phyloP scores from a whole-genome alignment of 129 eudicot species.

The Gnaphalium uliginosum region DNA sequence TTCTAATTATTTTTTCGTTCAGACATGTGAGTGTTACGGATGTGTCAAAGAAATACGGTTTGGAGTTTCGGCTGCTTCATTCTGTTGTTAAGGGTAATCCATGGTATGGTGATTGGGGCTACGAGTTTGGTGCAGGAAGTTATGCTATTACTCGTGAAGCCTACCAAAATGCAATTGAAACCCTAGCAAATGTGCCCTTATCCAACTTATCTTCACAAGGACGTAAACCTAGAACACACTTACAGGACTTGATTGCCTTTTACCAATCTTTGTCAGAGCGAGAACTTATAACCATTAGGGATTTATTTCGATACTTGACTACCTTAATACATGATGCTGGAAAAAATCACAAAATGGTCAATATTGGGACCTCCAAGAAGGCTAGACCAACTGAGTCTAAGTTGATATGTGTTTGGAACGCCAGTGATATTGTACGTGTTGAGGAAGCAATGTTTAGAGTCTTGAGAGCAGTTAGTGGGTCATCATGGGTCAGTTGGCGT shows the following conservation, averaged over 20 bases:
- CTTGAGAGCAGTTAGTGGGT: conserved; percentile 68
- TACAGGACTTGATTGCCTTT: conserved; percentile 69
- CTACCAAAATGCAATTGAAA: conserved; percentile 56
- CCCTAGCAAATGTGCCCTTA: conserved; percentile 61
- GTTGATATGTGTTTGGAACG: conserved; percentile 62
- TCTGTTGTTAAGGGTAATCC: conserved; percentile 72
- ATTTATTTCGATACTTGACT: conserved; percentile 59
- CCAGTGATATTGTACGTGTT: conserved; percentile 53
- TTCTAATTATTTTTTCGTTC: neutral
- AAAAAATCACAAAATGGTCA: conserved; percentile 30
- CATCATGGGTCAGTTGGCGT: conserved; percentile 90
- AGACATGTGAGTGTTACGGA: conserved; percentile 94
- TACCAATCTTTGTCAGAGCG: conserved; percentile 74
- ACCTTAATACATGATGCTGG: conserved; percentile 55
- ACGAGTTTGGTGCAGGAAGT: conserved; percentile 87
- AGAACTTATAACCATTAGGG: conserved; percentile 61
- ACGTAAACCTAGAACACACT: conserved; percentile 64
- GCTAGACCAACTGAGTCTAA: conserved; percentile 45
- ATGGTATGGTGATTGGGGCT: conserved; percentile 98
- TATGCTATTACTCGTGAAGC: conserved; percentile 68
- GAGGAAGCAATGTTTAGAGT: conserved; percentile 90
- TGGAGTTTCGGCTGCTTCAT: conserved; percentile 81
- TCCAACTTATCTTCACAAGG: conserved; percentile 58
- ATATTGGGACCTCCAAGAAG: conserved; percentile 44
- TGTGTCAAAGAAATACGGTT: conserved; percentile 82